Conservation (phyloP, 108 stramenopile genomes). For the Craspedostauros australis region DNA sequence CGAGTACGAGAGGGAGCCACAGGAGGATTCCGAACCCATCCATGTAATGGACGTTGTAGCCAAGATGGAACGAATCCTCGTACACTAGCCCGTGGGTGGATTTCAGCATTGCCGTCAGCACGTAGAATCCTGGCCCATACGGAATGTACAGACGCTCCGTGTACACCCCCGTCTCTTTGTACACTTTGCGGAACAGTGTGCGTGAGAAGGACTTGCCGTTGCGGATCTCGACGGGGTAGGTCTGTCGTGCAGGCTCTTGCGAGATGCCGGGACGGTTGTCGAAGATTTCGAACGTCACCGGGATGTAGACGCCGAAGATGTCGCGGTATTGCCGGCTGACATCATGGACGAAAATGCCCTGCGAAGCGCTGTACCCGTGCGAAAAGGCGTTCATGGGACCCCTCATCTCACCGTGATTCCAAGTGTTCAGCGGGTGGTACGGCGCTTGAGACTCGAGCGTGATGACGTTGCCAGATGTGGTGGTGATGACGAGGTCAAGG, state of each 20-base stretch:
- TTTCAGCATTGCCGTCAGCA: slow-evolving; percentile 41
- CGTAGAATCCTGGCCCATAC: slow-evolving; percentile 68
- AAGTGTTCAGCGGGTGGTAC: slow-evolving; percentile 73
- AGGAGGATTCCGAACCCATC: slow-evolving; percentile 51
- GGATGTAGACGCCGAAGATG: slow-evolving; percentile 70
- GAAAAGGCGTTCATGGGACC: slow-evolving; percentile 47
- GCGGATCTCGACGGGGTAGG: slow-evolving; percentile 62
- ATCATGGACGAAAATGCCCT: slow-evolving; percentile 76
- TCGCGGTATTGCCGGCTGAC: slow-evolving; percentile 66
- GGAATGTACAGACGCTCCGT: slow-evolving; percentile 72
- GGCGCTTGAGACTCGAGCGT: slow-evolving; percentile 65
- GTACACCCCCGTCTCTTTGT: slow-evolving; percentile 55
- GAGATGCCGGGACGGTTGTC: slow-evolving; percentile 67
- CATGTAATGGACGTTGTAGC: slow-evolving; percentile 82
- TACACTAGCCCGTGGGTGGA: slow-evolving; percentile 72
- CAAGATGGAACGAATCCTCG: slow-evolving; percentile 73
- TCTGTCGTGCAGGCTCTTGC: slow-evolving; percentile 48
- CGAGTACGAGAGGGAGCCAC: slow-evolving; percentile 64
- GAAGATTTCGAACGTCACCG: slow-evolving; percentile 76
- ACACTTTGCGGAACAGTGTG: slow-evolving; percentile 33
- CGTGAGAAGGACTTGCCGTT: slow-evolving; percentile 52
- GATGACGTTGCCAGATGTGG: slow-evolving; percentile 58
- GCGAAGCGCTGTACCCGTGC: slow-evolving; percentile 72
- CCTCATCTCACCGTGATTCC: slow-evolving; percentile 67
- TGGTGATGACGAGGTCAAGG: slow-evolving; percentile 72